Evolutionary conservation across 2,329 filamentous ascomycete species (phyloP), one percentile per base, ranked within the genome.

Genomic region (Whalleya microplaca): DNA sequence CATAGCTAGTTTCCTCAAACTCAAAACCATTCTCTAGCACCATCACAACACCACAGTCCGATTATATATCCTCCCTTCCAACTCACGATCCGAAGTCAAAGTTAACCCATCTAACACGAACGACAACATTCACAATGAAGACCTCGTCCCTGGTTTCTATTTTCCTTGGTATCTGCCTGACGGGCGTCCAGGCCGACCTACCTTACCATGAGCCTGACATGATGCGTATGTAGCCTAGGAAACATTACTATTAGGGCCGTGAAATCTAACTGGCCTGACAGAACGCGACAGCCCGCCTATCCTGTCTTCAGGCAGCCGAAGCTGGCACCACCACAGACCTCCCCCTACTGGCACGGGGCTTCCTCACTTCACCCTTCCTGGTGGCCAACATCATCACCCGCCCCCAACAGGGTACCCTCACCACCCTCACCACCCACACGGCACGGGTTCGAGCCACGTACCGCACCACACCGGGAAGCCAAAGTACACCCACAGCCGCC

Each of bases 171-270:
- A 16, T 59, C 51, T 55, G 59, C 49, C 44, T 62, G 3, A 53
- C 56, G 21, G 54, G 56, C 40, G 59, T 55, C 20, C 56, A 62
- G 44, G 59, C 59, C 20, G 53, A 53, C 7, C 45, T 62, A 6
- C 41, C 27, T 16, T 41, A 23, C 23, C 23, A 27, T 27, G 23
- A 27, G 23, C 6, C 9, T 12, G 14, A 37, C 10, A 12, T 12
- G 14, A 14, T 7, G 9, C 32, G 32, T 37, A 37, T 12, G 32
- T 37, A 37, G 32, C 32, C 32, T 14, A 37, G 10, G 32, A 12
- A 5, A 14, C 32, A 16, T 12, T 16, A 12, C 32, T 12, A 3
- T 16, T 16, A 37, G 32, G 14, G 10, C 4, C 3, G 8, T 37
- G 10, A 3, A 12, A 3, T 12, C 32, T 37, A 37, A 37, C 10